Percentiles rank a stretch among this genome's conserved stretches.
phyloP scores from a whole-genome alignment of 23 red algal genomes.

The Agarophyton chilense region DNA sequence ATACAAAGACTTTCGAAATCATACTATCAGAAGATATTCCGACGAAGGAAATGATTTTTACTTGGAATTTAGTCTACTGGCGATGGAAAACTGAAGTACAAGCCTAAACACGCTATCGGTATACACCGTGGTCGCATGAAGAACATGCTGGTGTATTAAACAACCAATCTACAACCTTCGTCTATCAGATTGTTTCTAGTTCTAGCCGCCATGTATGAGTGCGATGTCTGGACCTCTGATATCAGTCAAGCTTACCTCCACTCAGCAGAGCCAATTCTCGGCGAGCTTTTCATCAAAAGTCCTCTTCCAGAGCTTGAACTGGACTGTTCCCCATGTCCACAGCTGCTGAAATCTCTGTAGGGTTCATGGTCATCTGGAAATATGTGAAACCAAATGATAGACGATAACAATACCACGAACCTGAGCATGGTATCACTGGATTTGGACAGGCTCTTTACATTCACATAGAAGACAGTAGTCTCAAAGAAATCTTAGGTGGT shows the following conservation, averaged over 20 bases:
- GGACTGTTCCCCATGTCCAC: background rate
- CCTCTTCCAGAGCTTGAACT: constrained; percentile 16
- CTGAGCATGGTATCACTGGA: background rate
- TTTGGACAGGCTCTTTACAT: background rate
- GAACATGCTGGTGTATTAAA: constrained; percentile 1
- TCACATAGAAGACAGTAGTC: background rate
- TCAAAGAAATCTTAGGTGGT: background rate
- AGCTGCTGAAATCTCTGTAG: constrained; percentile 7
- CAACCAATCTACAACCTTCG: background rate
- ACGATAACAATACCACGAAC: background rate
- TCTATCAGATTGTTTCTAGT: background rate
- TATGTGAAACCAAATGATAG: background rate
- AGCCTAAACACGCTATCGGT: constrained; percentile 21
- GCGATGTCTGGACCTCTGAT: background rate
- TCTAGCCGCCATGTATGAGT: background rate
- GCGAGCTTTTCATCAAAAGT: background rate
- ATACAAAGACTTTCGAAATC: constrained; percentile 9
- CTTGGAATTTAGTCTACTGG: constrained; percentile 26
- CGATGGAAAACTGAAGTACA: constrained; percentile 29
- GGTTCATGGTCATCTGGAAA: background rate
- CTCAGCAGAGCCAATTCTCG: background rate
- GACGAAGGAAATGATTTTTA: constrained; percentile 13
- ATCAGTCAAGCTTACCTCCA: constrained; percentile 10
- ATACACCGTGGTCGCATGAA: constrained; percentile 24
- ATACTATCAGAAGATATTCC: constrained; percentile 37